Evolutionary conservation across 345 rosid species (phyloP).

Genomic region (Salix viminalis): DNA sequence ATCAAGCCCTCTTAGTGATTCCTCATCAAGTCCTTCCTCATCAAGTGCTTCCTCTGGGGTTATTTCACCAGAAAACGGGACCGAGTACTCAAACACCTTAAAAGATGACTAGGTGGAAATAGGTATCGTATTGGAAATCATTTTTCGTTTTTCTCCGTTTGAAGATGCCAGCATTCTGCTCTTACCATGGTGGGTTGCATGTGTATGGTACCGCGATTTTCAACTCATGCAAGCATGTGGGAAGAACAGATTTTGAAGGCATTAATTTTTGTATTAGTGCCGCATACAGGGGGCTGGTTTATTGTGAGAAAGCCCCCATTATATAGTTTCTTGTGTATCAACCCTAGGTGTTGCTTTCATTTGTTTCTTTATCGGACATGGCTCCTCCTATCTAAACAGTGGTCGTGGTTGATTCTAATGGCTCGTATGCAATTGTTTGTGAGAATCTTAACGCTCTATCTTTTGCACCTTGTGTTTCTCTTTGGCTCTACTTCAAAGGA

Average conservation of each 20-base stretch:
- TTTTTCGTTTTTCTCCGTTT: not conserved
- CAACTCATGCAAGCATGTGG: slow-evolving; percentile 12
- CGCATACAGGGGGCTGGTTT: slow-evolving; percentile 22
- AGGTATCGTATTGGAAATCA: not conserved
- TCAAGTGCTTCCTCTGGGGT: slow-evolving; percentile 50
- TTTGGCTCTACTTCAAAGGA: not conserved
- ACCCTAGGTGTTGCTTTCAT: slow-evolving; percentile 16
- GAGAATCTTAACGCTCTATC: not conserved
- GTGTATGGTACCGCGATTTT: slow-evolving; percentile 8
- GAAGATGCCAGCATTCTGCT: slow-evolving; percentile 22
- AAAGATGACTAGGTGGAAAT: slow-evolving; percentile 47
- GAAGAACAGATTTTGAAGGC: slow-evolving; percentile 38
- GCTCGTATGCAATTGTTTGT: slow-evolving; percentile 3
- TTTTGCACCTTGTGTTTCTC: not conserved
- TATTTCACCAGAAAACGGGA: slow-evolving; percentile 30
- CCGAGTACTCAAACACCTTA: slow-evolving; percentile 40
- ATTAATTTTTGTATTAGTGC: slow-evolving; percentile 40
- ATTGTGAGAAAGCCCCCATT: slow-evolving; percentile 21
- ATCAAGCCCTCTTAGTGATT: slow-evolving; percentile 28
- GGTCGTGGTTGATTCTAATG: not conserved
- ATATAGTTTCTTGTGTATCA: slow-evolving; percentile 11
- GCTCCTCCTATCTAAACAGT: not conserved
- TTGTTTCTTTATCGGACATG: not conserved
- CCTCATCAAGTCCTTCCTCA: slow-evolving; percentile 30
- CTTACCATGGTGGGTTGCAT: not conserved